These are phyloP conservation scores for Venturia aucupariae DNA, from an alignment of 2,329 filamentous ascomycete species.

Conservation along the genomic window DNA sequence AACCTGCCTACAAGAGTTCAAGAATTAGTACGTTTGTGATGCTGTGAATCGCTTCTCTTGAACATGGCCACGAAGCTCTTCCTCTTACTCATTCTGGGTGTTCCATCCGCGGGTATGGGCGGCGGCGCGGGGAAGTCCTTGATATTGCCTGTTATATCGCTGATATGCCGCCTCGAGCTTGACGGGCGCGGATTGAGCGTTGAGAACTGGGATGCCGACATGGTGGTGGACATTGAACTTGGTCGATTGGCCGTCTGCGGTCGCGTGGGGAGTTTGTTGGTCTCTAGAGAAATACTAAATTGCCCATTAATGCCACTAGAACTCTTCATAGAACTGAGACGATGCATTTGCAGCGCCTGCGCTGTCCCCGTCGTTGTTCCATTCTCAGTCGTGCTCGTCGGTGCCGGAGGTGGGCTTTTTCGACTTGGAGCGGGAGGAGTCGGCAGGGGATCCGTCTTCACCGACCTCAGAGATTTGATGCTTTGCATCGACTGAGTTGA, in stretches of 20 bases:
- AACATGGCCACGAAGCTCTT: conserved; percentile 40
- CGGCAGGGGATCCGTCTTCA: background rate
- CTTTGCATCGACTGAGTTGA: background rate
- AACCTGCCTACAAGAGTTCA: background rate
- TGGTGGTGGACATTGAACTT: background rate
- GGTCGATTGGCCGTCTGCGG: background rate
- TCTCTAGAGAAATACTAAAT: background rate
- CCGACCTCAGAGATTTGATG: background rate
- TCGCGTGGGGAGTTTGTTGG: background rate
- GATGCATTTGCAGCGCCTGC: background rate
- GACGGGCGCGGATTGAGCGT: conserved; percentile 17
- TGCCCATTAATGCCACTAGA: background rate
- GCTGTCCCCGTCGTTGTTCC: background rate
- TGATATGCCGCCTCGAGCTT: conserved; percentile 22
- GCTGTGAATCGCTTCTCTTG: conserved; percentile 19
- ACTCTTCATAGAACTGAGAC: background rate
- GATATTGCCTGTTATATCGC: conserved; percentile 8
- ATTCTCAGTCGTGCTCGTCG: background rate
- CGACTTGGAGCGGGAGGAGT: background rate
- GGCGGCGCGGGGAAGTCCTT: conserved; percentile 20
- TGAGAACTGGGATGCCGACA: background rate
- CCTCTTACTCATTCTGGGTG: conserved; percentile 32
- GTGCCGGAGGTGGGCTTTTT: background rate
- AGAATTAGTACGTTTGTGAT: background rate
- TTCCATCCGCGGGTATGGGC: conserved; percentile 24